A percentile compares a stretch with the other conserved stretches of the same genome.
Evolutionary conservation across 495 filamentous ascomycete species (phyloP).

Genomic region (Penicillium odoratum): DNA sequence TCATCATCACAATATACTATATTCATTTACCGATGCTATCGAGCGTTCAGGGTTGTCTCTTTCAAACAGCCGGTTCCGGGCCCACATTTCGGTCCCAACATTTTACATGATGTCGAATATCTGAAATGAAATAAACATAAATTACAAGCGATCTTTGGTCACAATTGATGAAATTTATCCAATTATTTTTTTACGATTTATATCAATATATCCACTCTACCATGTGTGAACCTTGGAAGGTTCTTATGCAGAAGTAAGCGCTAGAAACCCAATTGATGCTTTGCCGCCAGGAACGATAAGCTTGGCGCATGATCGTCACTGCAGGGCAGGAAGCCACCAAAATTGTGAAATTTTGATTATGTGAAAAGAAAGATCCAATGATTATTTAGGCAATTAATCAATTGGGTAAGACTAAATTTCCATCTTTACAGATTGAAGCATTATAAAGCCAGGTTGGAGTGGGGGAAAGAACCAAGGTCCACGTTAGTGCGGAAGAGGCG

Average conservation of each 20-base stretch:
- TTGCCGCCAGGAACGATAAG: slow-evolving; percentile 14
- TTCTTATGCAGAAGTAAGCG: neutral
- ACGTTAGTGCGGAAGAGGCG: slow-evolving; percentile 16
- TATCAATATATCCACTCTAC: neutral
- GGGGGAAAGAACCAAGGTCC: slow-evolving; percentile 13
- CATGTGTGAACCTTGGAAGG: neutral
- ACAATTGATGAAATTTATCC: neutral
- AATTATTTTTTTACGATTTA: too few species aligned
- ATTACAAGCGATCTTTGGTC: neutral
- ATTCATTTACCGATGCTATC: neutral
- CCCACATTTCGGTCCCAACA: slow-evolving; percentile 24
- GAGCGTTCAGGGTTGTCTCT: neutral
- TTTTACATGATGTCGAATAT: slow-evolving; percentile 17
- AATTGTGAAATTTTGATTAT: neutral
- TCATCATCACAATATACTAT: neutral
- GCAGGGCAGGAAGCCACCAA: slow-evolving; percentile 7
- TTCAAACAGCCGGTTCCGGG: slow-evolving; percentile 4
- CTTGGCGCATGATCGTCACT: slow-evolving; percentile 26
- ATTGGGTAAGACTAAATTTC: neutral
- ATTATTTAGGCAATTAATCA: neutral
- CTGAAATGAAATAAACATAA: slow-evolving; percentile 15
- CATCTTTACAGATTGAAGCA: neutral
- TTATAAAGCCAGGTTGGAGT: neutral
- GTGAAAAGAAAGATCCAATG: neutral
- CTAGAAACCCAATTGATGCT: neutral